Base-by-base conservation (phyloP, 1,284 basidiomycete species). In the Lentinus polychrous region DNA sequence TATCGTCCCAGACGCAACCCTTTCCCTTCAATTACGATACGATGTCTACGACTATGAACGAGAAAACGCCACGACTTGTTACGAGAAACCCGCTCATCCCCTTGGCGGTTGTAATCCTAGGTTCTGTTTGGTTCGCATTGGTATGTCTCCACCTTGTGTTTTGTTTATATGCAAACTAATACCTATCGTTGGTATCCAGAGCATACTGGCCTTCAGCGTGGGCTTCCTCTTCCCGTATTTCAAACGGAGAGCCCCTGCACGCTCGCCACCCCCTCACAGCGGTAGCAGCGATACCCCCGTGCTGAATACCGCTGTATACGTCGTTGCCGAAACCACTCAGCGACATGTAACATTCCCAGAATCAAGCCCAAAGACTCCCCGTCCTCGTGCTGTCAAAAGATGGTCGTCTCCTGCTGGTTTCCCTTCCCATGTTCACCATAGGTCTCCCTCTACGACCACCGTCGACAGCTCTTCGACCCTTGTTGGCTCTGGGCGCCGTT, bases 121-220 rank as follows among this genome's bases (percentile, higher is more conserved):
- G 52, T 32, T 52, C 50, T 8, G 36, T 46, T 27, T 54, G 52
- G 52, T 54, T 54, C 24, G 41, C 43, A 43, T 22, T 52, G 46
- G 52, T 54, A 35, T 24, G 52, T 51, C 42, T 17, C 43, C 17
- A 31, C 38, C 15, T 42, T 22, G 15, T 33, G 8, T 14, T 23
- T 18, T 23, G 18, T 42, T 27, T 39, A 6, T 40, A 24, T 27
- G 31, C 15, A 31, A 10, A 8, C 36, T 35, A 15, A 23, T 34
- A 34, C n/a, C 31, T 43, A 4, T 39, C 14, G 7, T 20, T 20
- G 23, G 15, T 18, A 31, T 23, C 14, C 22, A 54, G 52, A 54
- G 52, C 37, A 48, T 54, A 18, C 24, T 51, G 12, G 23, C 40
- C 6, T 45, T 45, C 41, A 41, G 46, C 31, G 27, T 50, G 17